Percentiles rank a stretch among this genome's conserved stretches.
phyloP scores from a whole-genome alignment of 140 eudicot species.

The Flaveria floridana region DNA sequence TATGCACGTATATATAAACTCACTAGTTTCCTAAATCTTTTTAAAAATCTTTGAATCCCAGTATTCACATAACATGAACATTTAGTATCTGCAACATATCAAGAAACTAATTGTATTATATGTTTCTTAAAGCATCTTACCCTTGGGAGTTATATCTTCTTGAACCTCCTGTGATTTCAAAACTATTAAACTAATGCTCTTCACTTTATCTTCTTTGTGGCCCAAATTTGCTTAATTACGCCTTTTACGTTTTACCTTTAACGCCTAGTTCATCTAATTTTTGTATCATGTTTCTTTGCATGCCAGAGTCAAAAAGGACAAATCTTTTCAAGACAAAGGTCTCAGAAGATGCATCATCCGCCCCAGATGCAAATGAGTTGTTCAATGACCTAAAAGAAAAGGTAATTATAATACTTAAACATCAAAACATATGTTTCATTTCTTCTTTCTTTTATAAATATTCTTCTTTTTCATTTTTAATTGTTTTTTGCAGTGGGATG shows the following conservation, averaged over 20 bases:
- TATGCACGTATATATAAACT: not conserved
- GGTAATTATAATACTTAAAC: conserved; percentile 41
- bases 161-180: not conserved
- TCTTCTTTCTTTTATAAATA: not conserved
- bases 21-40: not conserved
- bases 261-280: not conserved
- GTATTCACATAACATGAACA: not conserved
- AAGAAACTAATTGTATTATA: not conserved
- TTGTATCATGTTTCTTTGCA: conserved; percentile 13
- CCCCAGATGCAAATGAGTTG: conserved; percentile 61
- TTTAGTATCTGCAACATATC: not conserved
- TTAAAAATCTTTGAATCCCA: not conserved
- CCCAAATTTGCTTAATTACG: not conserved
- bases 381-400: conserved; percentile 74
- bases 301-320: conserved; percentile 58
- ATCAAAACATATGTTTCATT: not conserved
- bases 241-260: not conserved
- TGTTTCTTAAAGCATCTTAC: conserved; percentile 9
- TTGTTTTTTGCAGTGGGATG: conserved; percentile 71
- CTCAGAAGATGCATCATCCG: conserved; percentile 61
- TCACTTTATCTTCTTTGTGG: not conserved
- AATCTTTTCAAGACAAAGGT: conserved; percentile 58
- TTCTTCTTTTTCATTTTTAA: not conserved
- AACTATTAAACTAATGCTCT: conserved; percentile 1
- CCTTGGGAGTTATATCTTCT: conserved; percentile 1